Evolutionary conservation across 768 basidiomycete genomes (phyloP), one percentile per base, ranked within the genome.

Genomic region (Hygrophorus pudorinus): DNA sequence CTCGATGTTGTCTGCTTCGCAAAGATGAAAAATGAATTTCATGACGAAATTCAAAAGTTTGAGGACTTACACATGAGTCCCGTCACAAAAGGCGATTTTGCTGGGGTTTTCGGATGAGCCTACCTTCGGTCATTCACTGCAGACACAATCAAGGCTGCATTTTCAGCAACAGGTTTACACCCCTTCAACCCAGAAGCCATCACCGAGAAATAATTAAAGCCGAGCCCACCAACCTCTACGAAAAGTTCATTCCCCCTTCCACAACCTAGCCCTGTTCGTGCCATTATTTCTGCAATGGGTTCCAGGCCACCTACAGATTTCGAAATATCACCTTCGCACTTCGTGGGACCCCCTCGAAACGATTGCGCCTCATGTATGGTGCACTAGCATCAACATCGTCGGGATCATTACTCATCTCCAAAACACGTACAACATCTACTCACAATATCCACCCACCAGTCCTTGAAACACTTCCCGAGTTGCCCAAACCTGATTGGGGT

Each of bases 361-460:
- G 51, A 24, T 53, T 55, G 35, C 50, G 51, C 5, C 30, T 53
- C 10, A 43, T 59, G n/a, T 45, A 41, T 13, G 41, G 38, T 8
- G 47, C 29, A 2, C 38, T 61, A 5, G 38, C 42, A n/a, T 31
- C 29, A 4, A 58, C 61, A 24, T 27, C 48, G 21, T 57, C 59
- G 24, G 57, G 52, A 8, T 53, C 53, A 3, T 58, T 58, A 44
- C 50, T 63, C 0, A 48, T 62, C 6, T 44, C 48, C 5, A 58
- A 54, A 34, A 41, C 39, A 13, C 16, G 1, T n/a, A 40, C 46
- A 12, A 53, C 44, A 5, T 4, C 37, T 2, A 3, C 17, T 3
- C 5, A 2, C 12, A 16, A 5, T 20, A 16, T 38, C 21, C 5
- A 38, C 20, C 37, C 37, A 4, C 3, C 3, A 4, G 16, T 17